Percentiles rank a stretch among this genome's conserved stretches.
phyloP scores from a whole-genome alignment of 2,329 filamentous ascomycete species.

The Dothiorella sarmentorum region DNA sequence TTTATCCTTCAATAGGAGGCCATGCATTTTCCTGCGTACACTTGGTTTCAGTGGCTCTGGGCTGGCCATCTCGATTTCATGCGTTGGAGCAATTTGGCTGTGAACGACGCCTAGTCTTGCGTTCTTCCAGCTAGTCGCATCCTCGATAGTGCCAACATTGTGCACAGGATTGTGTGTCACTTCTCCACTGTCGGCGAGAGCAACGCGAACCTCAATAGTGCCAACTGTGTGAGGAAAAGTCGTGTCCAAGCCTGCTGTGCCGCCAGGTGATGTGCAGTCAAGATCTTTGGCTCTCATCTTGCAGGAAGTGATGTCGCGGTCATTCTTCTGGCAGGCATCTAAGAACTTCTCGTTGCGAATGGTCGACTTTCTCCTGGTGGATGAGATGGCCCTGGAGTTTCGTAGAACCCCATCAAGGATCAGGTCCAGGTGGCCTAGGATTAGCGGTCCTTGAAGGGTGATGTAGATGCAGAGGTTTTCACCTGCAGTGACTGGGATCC shows the following conservation, averaged over 20 bases:
- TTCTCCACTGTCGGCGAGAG: slow-evolving; percentile 11
- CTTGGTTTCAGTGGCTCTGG: slow-evolving; percentile 20
- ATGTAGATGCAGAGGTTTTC: slow-evolving; percentile 32
- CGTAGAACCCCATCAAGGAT: slow-evolving; percentile 37
- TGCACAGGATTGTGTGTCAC: not conserved
- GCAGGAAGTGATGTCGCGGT: not conserved
- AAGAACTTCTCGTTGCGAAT: slow-evolving; percentile 21
- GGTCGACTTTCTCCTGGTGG: not conserved
- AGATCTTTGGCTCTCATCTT: not conserved
- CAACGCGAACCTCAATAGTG: slow-evolving; percentile 32
- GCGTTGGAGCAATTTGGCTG: not conserved
- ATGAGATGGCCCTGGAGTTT: slow-evolving; percentile 18
- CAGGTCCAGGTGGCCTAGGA: slow-evolving; percentile 33
- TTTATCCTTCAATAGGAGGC: not conserved
- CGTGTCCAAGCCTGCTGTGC: not conserved
- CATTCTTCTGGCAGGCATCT: not conserved
- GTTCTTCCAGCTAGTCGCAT: not conserved
- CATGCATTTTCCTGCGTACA: not conserved
- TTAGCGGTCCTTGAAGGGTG: slow-evolving; percentile 32
- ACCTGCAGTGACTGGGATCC: slow-evolving; percentile 33
- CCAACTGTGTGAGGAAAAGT: slow-evolving; percentile 26
- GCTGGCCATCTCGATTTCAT: not conserved
- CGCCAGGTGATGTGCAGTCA: not conserved
- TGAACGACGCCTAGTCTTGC: not conserved
- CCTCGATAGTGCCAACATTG: not conserved